Evolutionary conservation across 2,329 filamentous ascomycete species (phyloP).

Genomic region (Aaosphaeria arxii): DNA sequence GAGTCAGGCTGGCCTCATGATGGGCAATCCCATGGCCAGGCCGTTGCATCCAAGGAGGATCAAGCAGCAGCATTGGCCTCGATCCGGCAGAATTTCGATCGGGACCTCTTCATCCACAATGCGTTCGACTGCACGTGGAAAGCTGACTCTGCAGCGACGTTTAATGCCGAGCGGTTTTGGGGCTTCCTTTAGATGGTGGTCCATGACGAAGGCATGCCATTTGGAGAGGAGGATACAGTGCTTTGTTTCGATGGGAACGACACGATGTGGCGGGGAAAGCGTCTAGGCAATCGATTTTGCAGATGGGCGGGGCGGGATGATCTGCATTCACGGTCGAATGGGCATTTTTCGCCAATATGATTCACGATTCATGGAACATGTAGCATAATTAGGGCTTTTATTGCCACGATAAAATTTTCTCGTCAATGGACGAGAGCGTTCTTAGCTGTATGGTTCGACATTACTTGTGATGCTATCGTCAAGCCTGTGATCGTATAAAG

Average conservation of each 20-base stretch:
- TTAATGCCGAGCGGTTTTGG: conserved; percentile 75
- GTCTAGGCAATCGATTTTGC: too few species aligned
- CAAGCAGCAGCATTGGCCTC: conserved; percentile 65
- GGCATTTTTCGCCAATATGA: conserved; percentile 24
- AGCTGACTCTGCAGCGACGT: conserved; percentile 58
- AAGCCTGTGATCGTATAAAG: too few species aligned
- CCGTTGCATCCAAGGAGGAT: conserved; percentile 66
- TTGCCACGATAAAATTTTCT: too few species aligned
- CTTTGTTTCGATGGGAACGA: too few species aligned
- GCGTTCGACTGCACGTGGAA: conserved; percentile 84
- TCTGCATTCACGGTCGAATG: conserved; percentile 1
- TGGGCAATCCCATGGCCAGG: conserved; percentile 62
- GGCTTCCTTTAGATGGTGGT: conserved; percentile 42
- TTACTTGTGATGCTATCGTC: too few species aligned
- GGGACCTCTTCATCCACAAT: conserved; percentile 69
- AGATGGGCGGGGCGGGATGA: too few species aligned
- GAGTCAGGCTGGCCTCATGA: conserved; percentile 81
- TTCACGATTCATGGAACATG: conserved; percentile 21
- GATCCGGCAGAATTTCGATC: conserved; percentile 59
- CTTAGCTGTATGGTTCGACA: too few species aligned
- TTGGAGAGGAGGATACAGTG: too few species aligned
- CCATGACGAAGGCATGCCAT: too few species aligned
- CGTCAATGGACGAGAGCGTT: too few species aligned
- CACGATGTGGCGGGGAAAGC: too few species aligned
- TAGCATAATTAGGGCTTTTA: conserved; percentile 24